A percentile compares a stretch with the other conserved stretches of the same genome.
These are phyloP conservation scores for Tagetes patula DNA, from an alignment of 129 eudicot species.

Conservation along the genomic window DNA sequence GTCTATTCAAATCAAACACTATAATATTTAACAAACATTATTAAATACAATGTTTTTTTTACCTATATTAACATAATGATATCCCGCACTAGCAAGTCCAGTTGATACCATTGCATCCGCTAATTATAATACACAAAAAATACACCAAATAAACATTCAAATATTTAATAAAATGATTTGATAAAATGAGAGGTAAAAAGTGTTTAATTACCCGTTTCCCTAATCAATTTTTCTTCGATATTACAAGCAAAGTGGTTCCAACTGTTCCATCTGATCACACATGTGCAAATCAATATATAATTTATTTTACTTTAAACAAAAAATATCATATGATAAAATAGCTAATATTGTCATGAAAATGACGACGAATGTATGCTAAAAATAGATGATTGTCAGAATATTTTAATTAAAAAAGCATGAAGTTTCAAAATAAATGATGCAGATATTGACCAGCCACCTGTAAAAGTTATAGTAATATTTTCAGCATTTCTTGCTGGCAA, in stretches of 20 bases:
- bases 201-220: slow-evolving; percentile 60
- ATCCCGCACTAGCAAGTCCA: slow-evolving; percentile 78
- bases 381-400: neutral
- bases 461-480: slow-evolving; percentile 9
- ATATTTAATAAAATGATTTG: neutral
- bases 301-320: neutral
- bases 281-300: neutral
- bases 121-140: neutral
- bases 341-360: neutral
- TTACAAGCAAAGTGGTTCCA: slow-evolving; percentile 87
- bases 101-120: slow-evolving; percentile 87
- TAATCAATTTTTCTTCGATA: slow-evolving; percentile 60
- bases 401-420: neutral
- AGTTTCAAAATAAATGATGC: neutral
- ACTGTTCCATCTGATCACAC: slow-evolving; percentile 79
- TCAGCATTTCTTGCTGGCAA: neutral
- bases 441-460: neutral
- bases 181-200: neutral
- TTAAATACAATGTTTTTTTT: neutral
- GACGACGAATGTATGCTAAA: slow-evolving; percentile 4
- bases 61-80: slow-evolving; percentile 74
- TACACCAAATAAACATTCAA: neutral
- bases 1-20: slow-evolving; percentile 9
- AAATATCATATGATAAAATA: neutral
- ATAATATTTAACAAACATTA: neutral